Evolutionary conservation across 129 eudicot genomes (phyloP).

Genomic region (Helianthus tuberosus): DNA sequence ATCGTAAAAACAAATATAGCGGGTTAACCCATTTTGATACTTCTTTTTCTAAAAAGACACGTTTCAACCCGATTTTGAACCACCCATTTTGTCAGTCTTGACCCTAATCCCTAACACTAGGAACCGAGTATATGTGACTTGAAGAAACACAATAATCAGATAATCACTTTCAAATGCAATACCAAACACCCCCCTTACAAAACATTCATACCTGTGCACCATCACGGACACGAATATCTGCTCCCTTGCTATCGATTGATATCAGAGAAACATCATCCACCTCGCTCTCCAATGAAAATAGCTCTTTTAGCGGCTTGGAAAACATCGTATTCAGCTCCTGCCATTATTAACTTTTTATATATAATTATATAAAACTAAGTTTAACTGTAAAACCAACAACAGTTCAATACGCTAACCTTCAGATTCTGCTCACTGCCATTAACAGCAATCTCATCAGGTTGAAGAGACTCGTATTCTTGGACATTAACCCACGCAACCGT

Average conservation of each 20-base stretch:
- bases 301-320: slow-evolving; percentile 85
- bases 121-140: background rate
- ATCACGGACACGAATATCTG: slow-evolving; percentile 92
- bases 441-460: slow-evolving; percentile 86
- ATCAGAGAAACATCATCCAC: slow-evolving; percentile 96
- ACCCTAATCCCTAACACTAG: background rate
- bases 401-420: slow-evolving; percentile 45
- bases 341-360: background rate
- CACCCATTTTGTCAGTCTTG: background rate
- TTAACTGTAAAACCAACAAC: background rate
- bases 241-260: slow-evolving; percentile 95
- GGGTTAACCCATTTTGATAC: background rate
- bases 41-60: no score
- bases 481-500: slow-evolving; percentile 99
- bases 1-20: background rate
- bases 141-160: background rate
- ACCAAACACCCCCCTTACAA: slow-evolving; percentile 4
- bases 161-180: background rate
- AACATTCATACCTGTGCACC: slow-evolving; percentile 77
- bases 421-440: slow-evolving; percentile 91
- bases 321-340: slow-evolving; percentile 86
- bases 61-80: background rate
- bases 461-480: slow-evolving; percentile 74
- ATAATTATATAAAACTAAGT: background rate
- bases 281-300: slow-evolving; percentile 66